Conservation (phyloP, 345 rosid genomes). For the Hibiscus mutabilis region DNA sequence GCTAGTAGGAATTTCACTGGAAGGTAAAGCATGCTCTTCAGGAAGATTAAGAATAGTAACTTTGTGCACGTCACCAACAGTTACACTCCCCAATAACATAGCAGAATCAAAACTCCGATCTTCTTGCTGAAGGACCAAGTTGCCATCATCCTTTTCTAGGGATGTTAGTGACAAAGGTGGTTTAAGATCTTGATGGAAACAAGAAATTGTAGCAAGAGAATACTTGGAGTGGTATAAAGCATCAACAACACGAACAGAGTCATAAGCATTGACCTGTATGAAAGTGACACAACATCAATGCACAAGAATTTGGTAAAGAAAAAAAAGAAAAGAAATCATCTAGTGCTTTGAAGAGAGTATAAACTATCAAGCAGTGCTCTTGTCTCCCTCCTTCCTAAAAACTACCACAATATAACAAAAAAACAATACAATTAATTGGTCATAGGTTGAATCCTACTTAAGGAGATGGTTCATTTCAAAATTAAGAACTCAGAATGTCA, state of each 20-base stretch:
- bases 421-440: neutral
- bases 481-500: neutral
- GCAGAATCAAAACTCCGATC: slow-evolving; percentile 18
- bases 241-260: slow-evolving; percentile 63
- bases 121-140: slow-evolving; percentile 21
- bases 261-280: slow-evolving; percentile 69
- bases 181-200: slow-evolving; percentile 26
- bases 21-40: slow-evolving; percentile 34
- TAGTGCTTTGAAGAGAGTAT: neutral
- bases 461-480: neutral
- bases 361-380: slow-evolving; percentile 2
- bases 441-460: neutral
- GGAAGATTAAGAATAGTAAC: slow-evolving; percentile 91
- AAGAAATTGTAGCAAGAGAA: slow-evolving; percentile 41
- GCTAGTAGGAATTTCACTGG: slow-evolving; percentile 25
- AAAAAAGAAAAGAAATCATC: neutral
- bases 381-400: slow-evolving; percentile 4
- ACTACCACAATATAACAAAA: neutral
- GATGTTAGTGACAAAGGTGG: slow-evolving; percentile 27
- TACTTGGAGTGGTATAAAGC: slow-evolving; percentile 75
- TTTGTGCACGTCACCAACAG: slow-evolving; percentile 47
- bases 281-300: slow-evolving; percentile 6
- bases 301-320: neutral
- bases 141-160: slow-evolving; percentile 24
- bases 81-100: slow-evolving; percentile 22